Evolutionary conservation across 331 rosid species (phyloP), one percentile per base, ranked within the genome.

Genomic region (Cydonia oblonga): DNA sequence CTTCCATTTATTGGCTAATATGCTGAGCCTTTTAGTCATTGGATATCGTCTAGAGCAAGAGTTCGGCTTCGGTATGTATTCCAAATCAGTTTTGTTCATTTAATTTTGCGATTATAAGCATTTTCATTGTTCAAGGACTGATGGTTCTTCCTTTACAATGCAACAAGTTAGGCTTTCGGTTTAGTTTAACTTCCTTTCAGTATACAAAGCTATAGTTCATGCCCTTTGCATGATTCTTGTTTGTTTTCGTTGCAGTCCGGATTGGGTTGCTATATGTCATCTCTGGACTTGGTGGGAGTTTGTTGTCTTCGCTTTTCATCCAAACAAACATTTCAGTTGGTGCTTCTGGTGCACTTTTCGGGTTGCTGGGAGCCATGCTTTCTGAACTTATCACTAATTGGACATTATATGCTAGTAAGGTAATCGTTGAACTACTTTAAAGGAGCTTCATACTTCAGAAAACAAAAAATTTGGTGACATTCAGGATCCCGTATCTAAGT

Each of bases 31-130:
- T 80, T 85, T 93, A 13, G 85, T 91, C 65, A 89, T 91, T 73
- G 98, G 98, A 68, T 87, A 89, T 69, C 96, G 98, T 73, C 93
- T 93, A 30, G 98, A 93, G 85, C 98, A 88, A 84, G 98, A 93
- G 80, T 93, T 93, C 64, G 98, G 97, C 30, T 93, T 93, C 60
- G 84, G 98, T 93, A 87, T 65, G 95, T 79, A 35, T 78, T 30
- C 4, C 2, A 49, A 76, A 56, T 67, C 38, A 69, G 26, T 52
- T 33, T 74, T 11, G 16, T 35, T 46, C 7, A 2, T n/a, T 8
- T 3, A 35, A 29, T 61, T 28, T 66, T 35, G 32, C 49, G 64
- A 46, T 59, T 68, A 46, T 13, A 58, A 14, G n/a, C 74, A 33
- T 51, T 29, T 14, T 42, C 61, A 22, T 57, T 14, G 7, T 66